phyloP scores from a whole-genome alignment of 805 yeast genomes.

The Yarrowia divulgata region DNA sequence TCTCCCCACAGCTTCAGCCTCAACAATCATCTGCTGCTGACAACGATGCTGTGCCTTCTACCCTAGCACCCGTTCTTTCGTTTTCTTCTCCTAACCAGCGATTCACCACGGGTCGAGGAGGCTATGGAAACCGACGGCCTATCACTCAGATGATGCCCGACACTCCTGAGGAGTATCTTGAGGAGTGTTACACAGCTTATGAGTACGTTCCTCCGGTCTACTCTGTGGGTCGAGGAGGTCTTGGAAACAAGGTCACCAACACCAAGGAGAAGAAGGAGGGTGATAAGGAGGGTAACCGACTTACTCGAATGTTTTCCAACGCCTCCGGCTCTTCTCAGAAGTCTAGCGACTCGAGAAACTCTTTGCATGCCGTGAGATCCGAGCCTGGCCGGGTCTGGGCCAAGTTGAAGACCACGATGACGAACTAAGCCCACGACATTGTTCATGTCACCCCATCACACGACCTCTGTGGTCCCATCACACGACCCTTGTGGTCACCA shows the following conservation, averaged over 20 bases:
- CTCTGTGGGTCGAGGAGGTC: conserved; percentile 52
- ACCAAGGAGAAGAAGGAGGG: conserved; percentile 3
- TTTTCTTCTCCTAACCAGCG: conserved; percentile 49
- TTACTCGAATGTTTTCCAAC: conserved; percentile 26
- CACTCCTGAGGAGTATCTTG: conserved; percentile 50
- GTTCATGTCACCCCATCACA: background rate
- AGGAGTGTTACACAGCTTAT: conserved; percentile 49
- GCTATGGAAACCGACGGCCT: conserved; percentile 51
- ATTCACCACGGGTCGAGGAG: conserved; percentile 53
- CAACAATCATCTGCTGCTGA: conserved; percentile 6
- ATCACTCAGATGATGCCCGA: conserved; percentile 46
- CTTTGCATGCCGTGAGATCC: conserved; percentile 29
- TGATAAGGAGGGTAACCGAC: conserved; percentile 6
- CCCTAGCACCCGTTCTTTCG: conserved; percentile 51
- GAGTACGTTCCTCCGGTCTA: conserved; percentile 48
- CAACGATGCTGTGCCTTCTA: conserved; percentile 44
- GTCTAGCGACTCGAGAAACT: conserved; percentile 9
- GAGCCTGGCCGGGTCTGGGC: conserved; percentile 40
- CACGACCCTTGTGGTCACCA: background rate
- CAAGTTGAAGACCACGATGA: conserved; percentile 42
- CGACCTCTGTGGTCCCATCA: background rate
- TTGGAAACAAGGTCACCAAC: conserved; percentile 48
- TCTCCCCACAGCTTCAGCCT: conserved; percentile 34
- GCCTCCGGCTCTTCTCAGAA: background rate
- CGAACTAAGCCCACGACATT: conserved; percentile 27